A percentile compares a stretch with the other conserved stretches of the same genome.
These are phyloP conservation scores for Rhodotorula sp. DNA, from an alignment of 1,284 basidiomycete genomes.

Conservation along the genomic window DNA sequence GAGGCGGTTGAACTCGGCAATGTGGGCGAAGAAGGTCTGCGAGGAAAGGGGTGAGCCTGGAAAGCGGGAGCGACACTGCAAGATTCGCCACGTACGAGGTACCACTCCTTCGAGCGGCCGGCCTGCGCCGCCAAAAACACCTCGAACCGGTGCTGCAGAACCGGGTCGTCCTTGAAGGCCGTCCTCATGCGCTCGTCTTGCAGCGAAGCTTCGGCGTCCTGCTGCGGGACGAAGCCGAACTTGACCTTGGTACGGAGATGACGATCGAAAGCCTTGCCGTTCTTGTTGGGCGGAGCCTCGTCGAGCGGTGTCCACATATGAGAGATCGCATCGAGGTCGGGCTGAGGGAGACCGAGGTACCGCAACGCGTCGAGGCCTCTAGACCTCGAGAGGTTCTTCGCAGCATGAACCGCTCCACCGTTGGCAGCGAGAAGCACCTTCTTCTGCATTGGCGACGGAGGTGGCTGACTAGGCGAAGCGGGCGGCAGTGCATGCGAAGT, in stretches of 20 bases:
- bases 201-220: neutral
- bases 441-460: neutral
- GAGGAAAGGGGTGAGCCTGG: no score
- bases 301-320: neutral
- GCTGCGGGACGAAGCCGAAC: constrained; percentile 2
- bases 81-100: constrained; percentile 1
- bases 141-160: constrained; percentile 1
- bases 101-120: constrained; percentile 5
- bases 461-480: no score
- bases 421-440: neutral
- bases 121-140: constrained; percentile 10
- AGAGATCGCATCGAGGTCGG: neutral
- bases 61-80: neutral
- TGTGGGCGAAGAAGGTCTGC: constrained; percentile 6
- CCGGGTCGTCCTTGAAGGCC: neutral
- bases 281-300: neutral
- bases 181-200: neutral
- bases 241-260: neutral
- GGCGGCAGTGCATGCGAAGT: neutral
- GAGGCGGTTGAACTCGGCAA: neutral
- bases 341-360: neutral
- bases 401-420: no score
- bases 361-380: neutral
- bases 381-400: neutral
- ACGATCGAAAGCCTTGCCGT: neutral